Percentiles rank a stretch among this genome's conserved stretches.
phyloP scores from a whole-genome alignment of 257 asterid species.

The Fraxinus excelsior region DNA sequence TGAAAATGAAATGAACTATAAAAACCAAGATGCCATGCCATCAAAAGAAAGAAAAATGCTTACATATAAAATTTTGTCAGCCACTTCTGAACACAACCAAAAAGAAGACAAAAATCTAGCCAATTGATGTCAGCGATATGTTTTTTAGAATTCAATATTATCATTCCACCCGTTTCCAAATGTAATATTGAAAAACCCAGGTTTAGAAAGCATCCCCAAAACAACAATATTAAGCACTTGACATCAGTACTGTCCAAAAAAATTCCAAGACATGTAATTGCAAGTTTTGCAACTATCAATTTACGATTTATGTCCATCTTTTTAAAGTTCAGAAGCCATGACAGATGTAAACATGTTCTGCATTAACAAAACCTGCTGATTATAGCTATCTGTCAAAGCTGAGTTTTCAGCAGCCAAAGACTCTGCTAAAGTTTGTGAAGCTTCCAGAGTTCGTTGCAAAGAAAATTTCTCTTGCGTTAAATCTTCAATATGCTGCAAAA shows the following conservation, averaged over 20 bases:
- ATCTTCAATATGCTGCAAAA: slow-evolving; percentile 96
- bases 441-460: slow-evolving; percentile 93
- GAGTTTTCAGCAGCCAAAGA: slow-evolving; percentile 97
- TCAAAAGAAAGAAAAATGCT: slow-evolving; percentile 18
- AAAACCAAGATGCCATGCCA: slow-evolving; percentile 3
- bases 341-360: neutral
- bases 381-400: slow-evolving; percentile 79
- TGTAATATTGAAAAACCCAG: neutral
- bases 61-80: neutral
- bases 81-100: neutral
- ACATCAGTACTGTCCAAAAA: neutral
- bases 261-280: neutral
- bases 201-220: slow-evolving; percentile 12
- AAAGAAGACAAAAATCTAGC: neutral
- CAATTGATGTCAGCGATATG: neutral
- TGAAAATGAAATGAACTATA: slow-evolving; percentile 22
- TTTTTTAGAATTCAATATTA: slow-evolving; percentile 13
- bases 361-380: slow-evolving; percentile 60
- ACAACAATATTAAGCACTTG: neutral
- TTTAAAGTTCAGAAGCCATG: neutral
- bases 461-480: slow-evolving; percentile 95
- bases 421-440: slow-evolving; percentile 82
- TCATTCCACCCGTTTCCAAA: slow-evolving; percentile 4
- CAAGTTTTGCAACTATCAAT: neutral
- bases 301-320: neutral